Evolutionary conservation across 768 basidiomycete species (phyloP).

Genomic region (Lactarius hengduanensis): DNA sequence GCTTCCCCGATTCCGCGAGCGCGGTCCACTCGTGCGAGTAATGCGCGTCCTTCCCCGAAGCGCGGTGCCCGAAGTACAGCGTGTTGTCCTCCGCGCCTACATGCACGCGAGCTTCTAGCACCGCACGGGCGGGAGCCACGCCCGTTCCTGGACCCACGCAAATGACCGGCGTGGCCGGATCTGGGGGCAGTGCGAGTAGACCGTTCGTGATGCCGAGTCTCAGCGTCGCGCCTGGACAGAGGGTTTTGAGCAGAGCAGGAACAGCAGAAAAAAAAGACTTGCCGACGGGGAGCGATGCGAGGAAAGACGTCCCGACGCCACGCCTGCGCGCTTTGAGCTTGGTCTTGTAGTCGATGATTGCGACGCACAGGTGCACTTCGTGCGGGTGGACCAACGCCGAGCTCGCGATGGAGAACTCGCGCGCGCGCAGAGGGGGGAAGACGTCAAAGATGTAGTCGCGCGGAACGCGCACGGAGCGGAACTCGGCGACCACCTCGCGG

Average conservation of each 20-base stretch:
- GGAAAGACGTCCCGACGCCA: constrained; percentile 83
- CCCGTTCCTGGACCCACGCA: constrained; percentile 96
- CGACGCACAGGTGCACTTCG: constrained; percentile 83
- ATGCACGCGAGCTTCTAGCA: constrained; percentile 74
- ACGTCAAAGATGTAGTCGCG: constrained; percentile 86
- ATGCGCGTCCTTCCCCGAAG: constrained; percentile 71
- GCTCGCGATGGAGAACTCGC: constrained; percentile 93
- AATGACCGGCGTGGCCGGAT: constrained; percentile 64
- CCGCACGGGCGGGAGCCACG: constrained; percentile 85
- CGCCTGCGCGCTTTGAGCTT: constrained; percentile 72
- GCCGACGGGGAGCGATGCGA: constrained; percentile 49
- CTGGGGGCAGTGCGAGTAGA: constrained; percentile 55
- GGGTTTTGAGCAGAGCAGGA: constrained; percentile 1
- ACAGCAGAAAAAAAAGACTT: not conserved
- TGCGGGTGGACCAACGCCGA: constrained; percentile 69
- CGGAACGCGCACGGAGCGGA: constrained; percentile 69
- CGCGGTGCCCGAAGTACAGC: constrained; percentile 92
- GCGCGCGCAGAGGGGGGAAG: constrained; percentile 77
- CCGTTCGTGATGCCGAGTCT: constrained; percentile 65
- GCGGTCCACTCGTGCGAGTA: constrained; percentile 70
- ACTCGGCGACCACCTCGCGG: constrained; percentile 83
- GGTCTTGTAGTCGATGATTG: constrained; percentile 88
- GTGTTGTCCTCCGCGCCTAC: constrained; percentile 65
- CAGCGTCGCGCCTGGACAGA: constrained; percentile 53
- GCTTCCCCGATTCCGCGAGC: constrained; percentile 34